These are phyloP conservation scores for Verticillium nubilum DNA, from an alignment of 2,329 filamentous ascomycete genomes.

Conservation along the genomic window DNA sequence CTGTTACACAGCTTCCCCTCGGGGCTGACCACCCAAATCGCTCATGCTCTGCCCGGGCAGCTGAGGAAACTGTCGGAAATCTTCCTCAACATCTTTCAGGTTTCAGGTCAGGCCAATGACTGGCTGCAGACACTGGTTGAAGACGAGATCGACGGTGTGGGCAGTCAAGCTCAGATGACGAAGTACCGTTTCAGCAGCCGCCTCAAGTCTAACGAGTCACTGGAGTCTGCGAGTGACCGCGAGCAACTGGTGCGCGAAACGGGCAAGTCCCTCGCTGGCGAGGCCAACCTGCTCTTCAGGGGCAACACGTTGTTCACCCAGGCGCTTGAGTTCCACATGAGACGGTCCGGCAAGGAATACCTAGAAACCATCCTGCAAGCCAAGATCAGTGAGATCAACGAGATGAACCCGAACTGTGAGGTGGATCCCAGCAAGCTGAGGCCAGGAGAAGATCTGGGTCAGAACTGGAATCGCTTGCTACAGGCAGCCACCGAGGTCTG, in stretches of 20 bases:
- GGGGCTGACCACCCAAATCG: constrained; percentile 79
- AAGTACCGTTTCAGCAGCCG: constrained; percentile 67
- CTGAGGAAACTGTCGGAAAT: constrained; percentile 78
- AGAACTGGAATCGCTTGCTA: constrained; percentile 77
- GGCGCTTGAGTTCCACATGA: constrained; percentile 92
- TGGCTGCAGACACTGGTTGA: constrained; percentile 94
- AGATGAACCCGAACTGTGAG: constrained; percentile 86
- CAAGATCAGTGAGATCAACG: constrained; percentile 83
- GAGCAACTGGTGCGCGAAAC: constrained; percentile 71
- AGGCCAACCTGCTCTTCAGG: constrained; percentile 91
- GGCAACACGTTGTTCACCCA: constrained; percentile 94
- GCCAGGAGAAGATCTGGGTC: constrained; percentile 64
- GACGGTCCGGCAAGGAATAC: constrained; percentile 86
- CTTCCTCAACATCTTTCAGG: constrained; percentile 91
- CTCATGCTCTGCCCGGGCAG: constrained; percentile 70
- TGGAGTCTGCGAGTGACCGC: constrained; percentile 54
- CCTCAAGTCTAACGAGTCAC: constrained; percentile 65
- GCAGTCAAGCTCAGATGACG: constrained; percentile 73
- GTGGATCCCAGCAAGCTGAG: constrained; percentile 81
- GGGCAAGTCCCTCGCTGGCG: constrained; percentile 72
- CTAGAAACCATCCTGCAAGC: constrained; percentile 81
- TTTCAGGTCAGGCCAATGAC: constrained; percentile 74
- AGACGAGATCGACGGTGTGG: constrained; percentile 92
- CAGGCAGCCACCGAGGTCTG: constrained; percentile 76
- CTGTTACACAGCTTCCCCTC: constrained; percentile 80